Base-by-base conservation (phyloP, 2,329 filamentous ascomycete genomes). In the Akanthomyces lecanii region DNA sequence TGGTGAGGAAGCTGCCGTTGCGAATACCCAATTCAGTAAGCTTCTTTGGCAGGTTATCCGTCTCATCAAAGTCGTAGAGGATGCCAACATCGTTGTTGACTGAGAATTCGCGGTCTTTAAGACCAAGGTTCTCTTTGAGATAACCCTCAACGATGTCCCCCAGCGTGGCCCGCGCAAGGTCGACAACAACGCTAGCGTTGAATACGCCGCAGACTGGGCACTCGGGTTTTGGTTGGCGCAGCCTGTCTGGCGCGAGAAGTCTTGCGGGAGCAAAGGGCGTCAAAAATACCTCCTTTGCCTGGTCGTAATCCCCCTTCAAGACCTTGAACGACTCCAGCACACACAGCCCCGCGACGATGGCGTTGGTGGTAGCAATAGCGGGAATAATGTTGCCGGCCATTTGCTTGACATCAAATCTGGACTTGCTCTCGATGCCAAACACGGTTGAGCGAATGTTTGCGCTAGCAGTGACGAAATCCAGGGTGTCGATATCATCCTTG, bases 301-400 rank as follows among this genome's bases (percentile, higher is more conserved):
- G 85, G 40, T 81, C 77, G 64, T 88, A 89, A 55, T 93, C 85
- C 23, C 86, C 85, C 71, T 82, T 88, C 63, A 99, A 78, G 28
- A 98, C 89, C 75, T 97, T 98, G 81, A 96, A 95, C 0, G 93
- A 89, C 74, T 98, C 89, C 30, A 99, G 79, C 7, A 98, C 92
- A 71, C 93, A 98, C 11, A 99, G 83, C 14, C 92, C 90, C 18
- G 95, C 95, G 1, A 95, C 94, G 74, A 98, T 96, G 18, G 95
- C 95, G 74, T 99, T 99, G 0, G 95, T 98, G 0, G 95, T 99
- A 5, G 95, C 95, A 72, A 99, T 99, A 2, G 95, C 95, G 1
- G 95, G 95, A 65, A 99, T 99, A 70, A 99, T 99, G 73, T 99
- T 99, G 61, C 95, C 95, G 4, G 95, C 95, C 94, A 98, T 99